These are phyloP conservation scores for Nitzschia palea DNA, from an alignment of 108 stramenopile genomes.

Conservation along the genomic window DNA sequence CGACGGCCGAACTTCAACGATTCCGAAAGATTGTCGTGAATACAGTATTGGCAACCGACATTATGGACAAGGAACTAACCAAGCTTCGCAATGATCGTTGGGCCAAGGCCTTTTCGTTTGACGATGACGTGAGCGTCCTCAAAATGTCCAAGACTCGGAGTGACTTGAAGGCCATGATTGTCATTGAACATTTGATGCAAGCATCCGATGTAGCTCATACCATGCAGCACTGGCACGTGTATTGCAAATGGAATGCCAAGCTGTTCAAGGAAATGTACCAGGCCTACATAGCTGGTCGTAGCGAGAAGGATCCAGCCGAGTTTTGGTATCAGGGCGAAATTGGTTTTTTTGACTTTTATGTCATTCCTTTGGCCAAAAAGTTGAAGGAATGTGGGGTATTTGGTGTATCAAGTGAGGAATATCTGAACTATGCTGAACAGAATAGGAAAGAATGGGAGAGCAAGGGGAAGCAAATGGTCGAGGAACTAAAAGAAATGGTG, in stretches of 20 bases:
- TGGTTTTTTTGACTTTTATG: slow-evolving; percentile 15
- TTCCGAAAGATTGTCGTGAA: slow-evolving; percentile 22
- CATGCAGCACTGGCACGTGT: slow-evolving; percentile 30
- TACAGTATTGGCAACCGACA: slow-evolving; percentile 16
- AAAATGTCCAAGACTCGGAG: background rate
- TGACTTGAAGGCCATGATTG: slow-evolving; percentile 19
- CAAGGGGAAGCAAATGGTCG: no score
- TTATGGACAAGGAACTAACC: slow-evolving; percentile 20
- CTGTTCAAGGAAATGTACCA: slow-evolving; percentile 22
- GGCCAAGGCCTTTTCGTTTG: slow-evolving; percentile 18
- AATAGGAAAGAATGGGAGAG: no score
- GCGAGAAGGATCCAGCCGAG: slow-evolving; percentile 13
- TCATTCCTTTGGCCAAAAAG: slow-evolving; percentile 24
- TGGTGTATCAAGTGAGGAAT: slow-evolving; percentile 25
- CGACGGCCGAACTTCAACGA: slow-evolving; percentile 1
- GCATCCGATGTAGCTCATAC: slow-evolving; percentile 23
- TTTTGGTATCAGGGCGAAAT: slow-evolving; percentile 21
- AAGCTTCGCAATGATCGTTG: slow-evolving; percentile 6
- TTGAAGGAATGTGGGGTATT: slow-evolving; percentile 20
- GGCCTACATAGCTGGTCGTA: slow-evolving; percentile 11
- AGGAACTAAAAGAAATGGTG: no score
- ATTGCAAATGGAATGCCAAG: slow-evolving; percentile 15
- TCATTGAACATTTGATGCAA: slow-evolving; percentile 25
- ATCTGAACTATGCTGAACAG: no score
- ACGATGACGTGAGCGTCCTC: background rate